phyloP scores from a whole-genome alignment of 176 grass and related monocot species.

The Carex parvula region DNA sequence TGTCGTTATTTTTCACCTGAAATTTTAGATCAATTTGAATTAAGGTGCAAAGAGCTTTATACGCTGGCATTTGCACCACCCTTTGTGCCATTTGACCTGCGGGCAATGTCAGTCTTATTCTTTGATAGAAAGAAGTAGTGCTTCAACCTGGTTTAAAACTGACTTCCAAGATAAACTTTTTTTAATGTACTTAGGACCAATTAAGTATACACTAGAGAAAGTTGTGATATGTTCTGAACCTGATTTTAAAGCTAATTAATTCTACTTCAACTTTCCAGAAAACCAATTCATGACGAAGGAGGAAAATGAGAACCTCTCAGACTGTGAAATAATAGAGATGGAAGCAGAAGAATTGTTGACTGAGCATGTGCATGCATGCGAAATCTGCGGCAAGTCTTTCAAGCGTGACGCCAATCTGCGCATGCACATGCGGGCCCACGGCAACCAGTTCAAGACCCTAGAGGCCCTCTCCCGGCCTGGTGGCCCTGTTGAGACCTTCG shows the following conservation, averaged over 20 bases:
- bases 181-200: background rate
- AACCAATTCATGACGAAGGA: conserved; percentile 25
- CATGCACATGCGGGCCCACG: conserved; percentile 99
- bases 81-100: too few relatives aligned
- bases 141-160: too few relatives aligned
- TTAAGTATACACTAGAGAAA: background rate
- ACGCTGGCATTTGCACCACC: too few relatives aligned
- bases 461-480: conserved; percentile 79
- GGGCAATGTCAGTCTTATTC: too few relatives aligned
- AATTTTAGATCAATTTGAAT: background rate
- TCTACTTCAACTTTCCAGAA: background rate
- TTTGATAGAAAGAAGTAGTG: too few relatives aligned
- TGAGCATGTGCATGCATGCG: conserved; percentile 89
- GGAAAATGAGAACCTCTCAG: conserved; percentile 31
- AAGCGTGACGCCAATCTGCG: conserved; percentile 94
- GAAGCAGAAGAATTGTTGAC: conserved; percentile 70
- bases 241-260: background rate
- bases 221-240: background rate
- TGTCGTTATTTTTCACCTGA: background rate
- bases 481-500: conserved; percentile 23
- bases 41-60: background rate
- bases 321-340: conserved; percentile 79
- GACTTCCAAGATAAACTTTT: background rate
- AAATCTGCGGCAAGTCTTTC: conserved; percentile 96
- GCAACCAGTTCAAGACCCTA: conserved; percentile 91